A percentile compares a stretch with the other conserved stretches of the same genome.
phyloP scores from a whole-genome alignment of 2,329 filamentous ascomycete genomes.

The Fusarium annulatum region DNA sequence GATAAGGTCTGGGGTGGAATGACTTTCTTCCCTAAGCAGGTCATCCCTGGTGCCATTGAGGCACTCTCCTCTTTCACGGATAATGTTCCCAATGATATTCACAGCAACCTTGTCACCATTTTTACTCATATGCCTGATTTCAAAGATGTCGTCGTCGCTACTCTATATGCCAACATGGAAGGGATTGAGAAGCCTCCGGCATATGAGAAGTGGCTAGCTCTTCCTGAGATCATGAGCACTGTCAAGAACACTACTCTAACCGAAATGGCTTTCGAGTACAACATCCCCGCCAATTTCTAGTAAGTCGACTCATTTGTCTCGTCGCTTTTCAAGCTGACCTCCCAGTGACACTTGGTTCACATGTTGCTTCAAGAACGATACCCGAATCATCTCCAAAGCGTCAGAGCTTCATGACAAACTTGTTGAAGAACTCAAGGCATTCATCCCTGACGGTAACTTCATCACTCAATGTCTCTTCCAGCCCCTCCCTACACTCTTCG shows the following conservation, averaged over 20 bases:
- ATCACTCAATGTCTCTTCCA: slow-evolving; percentile 31
- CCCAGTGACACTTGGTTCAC: slow-evolving; percentile 29
- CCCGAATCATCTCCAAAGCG: slow-evolving; percentile 19
- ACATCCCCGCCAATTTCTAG: slow-evolving; percentile 27
- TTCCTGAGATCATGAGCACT: slow-evolving; percentile 26
- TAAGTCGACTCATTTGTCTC: background rate
- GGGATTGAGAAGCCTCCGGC: slow-evolving; percentile 23
- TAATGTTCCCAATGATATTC: slow-evolving; percentile 19
- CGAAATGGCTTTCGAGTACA: slow-evolving; percentile 35
- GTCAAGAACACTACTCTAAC: slow-evolving; percentile 29
- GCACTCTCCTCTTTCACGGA: slow-evolving; percentile 10
- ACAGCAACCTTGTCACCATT: slow-evolving; percentile 24
- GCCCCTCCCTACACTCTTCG: slow-evolving; percentile 16
- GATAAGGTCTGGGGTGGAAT: slow-evolving; percentile 35
- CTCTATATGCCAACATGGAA: slow-evolving; percentile 25
- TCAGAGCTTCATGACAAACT: slow-evolving; percentile 24
- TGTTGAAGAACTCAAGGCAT: slow-evolving; percentile 20
- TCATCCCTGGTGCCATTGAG: slow-evolving; percentile 17
- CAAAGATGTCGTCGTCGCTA: slow-evolving; percentile 19
- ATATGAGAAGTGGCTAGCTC: slow-evolving; percentile 31
- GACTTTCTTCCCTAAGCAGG: slow-evolving; percentile 23
- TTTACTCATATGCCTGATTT: slow-evolving; percentile 23
- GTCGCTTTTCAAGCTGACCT: background rate
- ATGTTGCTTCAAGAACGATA: slow-evolving; percentile 28
- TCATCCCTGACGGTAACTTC: slow-evolving; percentile 26